Percentiles rank a stretch among this genome's conserved stretches.
Evolutionary conservation across 805 yeast genomes (phyloP).

Genomic region (Pichia californica): DNA sequence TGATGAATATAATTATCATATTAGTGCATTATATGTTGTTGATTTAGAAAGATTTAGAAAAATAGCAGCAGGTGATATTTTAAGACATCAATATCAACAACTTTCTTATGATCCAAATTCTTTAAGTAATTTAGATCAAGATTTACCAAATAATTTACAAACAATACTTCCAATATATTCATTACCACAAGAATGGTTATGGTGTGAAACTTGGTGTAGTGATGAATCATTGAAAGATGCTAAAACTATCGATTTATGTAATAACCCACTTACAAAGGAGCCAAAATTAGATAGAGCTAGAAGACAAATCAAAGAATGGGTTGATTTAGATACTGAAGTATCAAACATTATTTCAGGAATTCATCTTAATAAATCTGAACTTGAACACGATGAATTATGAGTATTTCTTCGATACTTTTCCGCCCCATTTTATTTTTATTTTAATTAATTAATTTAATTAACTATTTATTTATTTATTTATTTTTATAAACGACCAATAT

Average conservation of each 20-base stretch:
- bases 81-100: conserved; percentile 80
- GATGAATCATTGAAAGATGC: conserved; percentile 56
- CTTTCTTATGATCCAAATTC: conserved; percentile 76
- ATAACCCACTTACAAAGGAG: conserved; percentile 77
- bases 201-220: conserved; percentile 93
- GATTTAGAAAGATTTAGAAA: conserved; percentile 64
- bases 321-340: conserved; percentile 52
- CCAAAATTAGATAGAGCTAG: conserved; percentile 70
- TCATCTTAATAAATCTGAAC: not conserved
- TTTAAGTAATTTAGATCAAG: conserved; percentile 82
- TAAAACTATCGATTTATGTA: conserved; percentile 76
- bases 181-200: conserved; percentile 76
- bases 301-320: conserved; percentile 78
- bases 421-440: not conserved
- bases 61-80: conserved; percentile 65
- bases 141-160: conserved; percentile 86
- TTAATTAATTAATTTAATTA: not conserved
- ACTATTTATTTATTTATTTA: not conserved
- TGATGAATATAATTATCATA: conserved; percentile 61
- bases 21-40: conserved; percentile 78
- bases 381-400: conserved; percentile 7
- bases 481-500: too few relatives aligned
- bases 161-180: conserved; percentile 58
- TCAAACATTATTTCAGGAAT: conserved; percentile 17
- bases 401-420: not conserved